A percentile compares a stretch with the other conserved stretches of the same genome.
Conservation (phyloP, 192 early-diverging fungal species). For the Lobosporangium transversale region DNA sequence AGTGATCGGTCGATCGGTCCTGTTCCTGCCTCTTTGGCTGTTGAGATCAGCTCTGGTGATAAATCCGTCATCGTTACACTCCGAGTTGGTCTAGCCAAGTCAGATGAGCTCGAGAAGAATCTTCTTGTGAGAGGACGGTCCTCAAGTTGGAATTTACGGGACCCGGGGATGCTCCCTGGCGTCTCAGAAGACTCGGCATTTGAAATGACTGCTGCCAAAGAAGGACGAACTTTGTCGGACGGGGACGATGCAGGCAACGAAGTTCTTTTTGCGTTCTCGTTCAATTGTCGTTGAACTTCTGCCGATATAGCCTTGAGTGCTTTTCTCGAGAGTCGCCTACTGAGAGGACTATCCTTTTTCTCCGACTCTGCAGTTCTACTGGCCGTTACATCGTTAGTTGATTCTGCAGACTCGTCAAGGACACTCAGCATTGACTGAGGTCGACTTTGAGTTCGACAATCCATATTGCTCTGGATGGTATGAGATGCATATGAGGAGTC, state of each 20-base stretch:
- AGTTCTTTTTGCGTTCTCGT: too few species aligned
- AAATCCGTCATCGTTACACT: not conserved
- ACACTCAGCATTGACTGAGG: not conserved
- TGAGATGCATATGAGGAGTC: constrained; percentile 27
- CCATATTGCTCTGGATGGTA: constrained; percentile 23
- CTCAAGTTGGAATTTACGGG: not conserved
- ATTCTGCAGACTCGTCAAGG: too few species aligned
- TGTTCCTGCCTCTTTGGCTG: constrained; percentile 1
- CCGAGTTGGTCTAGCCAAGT: not conserved
- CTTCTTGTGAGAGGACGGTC: not conserved
- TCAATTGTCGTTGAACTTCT: too few species aligned
- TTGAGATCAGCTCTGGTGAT: constrained; percentile 16
- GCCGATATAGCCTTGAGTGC: too few species aligned
- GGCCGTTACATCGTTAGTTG: too few species aligned
- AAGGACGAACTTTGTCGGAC: not conserved
- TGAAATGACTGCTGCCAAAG: not conserved
- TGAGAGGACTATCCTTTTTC: too few species aligned
- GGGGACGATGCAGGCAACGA: not conserved
- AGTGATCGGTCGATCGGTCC: not conserved
- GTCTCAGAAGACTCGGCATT: not conserved
- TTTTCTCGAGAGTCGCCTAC: too few species aligned
- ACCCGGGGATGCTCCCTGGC: not conserved
- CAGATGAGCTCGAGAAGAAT: not conserved
- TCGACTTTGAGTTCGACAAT: constrained; percentile 9
- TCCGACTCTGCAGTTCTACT: too few species aligned